These are phyloP conservation scores for Aspergillus leporis DNA, from an alignment of 495 filamentous ascomycete genomes.

Conservation along the genomic window DNA sequence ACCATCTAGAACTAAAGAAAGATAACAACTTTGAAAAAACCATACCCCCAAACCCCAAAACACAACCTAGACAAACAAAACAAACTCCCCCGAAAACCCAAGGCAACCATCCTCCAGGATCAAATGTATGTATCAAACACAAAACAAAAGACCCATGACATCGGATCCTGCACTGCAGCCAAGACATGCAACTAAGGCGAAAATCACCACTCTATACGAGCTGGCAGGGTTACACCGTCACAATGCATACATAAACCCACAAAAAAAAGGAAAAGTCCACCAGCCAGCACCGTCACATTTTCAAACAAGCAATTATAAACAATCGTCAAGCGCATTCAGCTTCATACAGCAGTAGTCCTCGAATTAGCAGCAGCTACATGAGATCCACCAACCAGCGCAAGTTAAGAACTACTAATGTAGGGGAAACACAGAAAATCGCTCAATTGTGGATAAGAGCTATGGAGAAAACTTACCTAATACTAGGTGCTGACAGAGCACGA, in stretches of 20 bases:
- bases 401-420: neutral
- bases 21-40: neutral
- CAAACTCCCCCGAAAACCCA: neutral
- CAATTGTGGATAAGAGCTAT: neutral
- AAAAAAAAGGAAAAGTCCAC: neutral
- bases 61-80: neutral
- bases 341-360: too few species aligned
- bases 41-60: neutral
- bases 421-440: conserved; percentile 2
- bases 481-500: neutral
- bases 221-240: neutral
- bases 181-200: neutral
- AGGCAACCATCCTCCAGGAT: neutral
- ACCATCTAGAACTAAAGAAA: too few species aligned
- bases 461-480: neutral
- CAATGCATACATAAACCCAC: neutral
- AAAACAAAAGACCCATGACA: neutral
- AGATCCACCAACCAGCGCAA: neutral
- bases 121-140: neutral
- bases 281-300: neutral
- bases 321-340: neutral
- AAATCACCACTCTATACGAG: conserved; percentile 1
- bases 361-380: too few species aligned
- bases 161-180: neutral
- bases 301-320: neutral